phyloP scores from a whole-genome alignment of 1,284 basidiomycete genomes.

The Ganoderma boninense region DNA sequence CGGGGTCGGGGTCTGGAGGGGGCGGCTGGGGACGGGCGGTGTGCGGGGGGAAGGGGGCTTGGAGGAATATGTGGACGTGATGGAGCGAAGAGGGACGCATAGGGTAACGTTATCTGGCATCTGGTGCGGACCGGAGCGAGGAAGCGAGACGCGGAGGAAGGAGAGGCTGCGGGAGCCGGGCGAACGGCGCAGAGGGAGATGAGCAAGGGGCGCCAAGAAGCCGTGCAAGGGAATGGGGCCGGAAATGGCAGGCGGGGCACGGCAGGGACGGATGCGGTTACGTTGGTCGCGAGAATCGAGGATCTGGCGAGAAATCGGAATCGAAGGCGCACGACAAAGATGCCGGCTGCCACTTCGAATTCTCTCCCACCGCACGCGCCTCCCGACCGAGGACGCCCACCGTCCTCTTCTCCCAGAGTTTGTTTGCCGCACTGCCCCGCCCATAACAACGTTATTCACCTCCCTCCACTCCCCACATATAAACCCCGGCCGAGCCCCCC shows the following conservation, averaged over 20 bases:
- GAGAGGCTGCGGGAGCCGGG: slow-evolving; percentile 6
- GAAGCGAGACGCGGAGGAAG: slow-evolving; percentile 12
- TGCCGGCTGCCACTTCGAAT: slow-evolving; percentile 16
- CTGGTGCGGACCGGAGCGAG: slow-evolving; percentile 35
- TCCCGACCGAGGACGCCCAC: background rate
- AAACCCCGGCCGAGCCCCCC: slow-evolving; percentile 25
- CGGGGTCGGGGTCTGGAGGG: slow-evolving; percentile 1
- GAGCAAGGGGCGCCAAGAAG: slow-evolving; percentile 6
- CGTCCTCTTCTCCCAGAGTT: slow-evolving; percentile 3
- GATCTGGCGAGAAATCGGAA: slow-evolving; percentile 13
- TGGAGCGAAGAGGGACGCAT: slow-evolving; percentile 15
- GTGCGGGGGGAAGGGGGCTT: slow-evolving; percentile 8
- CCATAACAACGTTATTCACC: slow-evolving; percentile 26
- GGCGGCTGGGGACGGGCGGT: background rate
- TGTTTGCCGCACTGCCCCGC: slow-evolving; percentile 25
- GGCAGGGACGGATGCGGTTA: slow-evolving; percentile 13
- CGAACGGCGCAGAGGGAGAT: slow-evolving; percentile 1
- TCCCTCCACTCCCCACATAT: slow-evolving; percentile 29
- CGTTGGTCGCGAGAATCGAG: slow-evolving; percentile 17
- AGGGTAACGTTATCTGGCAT: slow-evolving; percentile 37
- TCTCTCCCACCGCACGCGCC: background rate
- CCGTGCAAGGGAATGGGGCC: slow-evolving; percentile 14
- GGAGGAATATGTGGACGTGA: slow-evolving; percentile 12
- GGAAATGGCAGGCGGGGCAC: slow-evolving; percentile 16
- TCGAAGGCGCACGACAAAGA: slow-evolving; percentile 18